These are phyloP conservation scores for Lagerstroemia speciosa DNA, from an alignment of 345 rosid genomes.

Conservation along the genomic window DNA sequence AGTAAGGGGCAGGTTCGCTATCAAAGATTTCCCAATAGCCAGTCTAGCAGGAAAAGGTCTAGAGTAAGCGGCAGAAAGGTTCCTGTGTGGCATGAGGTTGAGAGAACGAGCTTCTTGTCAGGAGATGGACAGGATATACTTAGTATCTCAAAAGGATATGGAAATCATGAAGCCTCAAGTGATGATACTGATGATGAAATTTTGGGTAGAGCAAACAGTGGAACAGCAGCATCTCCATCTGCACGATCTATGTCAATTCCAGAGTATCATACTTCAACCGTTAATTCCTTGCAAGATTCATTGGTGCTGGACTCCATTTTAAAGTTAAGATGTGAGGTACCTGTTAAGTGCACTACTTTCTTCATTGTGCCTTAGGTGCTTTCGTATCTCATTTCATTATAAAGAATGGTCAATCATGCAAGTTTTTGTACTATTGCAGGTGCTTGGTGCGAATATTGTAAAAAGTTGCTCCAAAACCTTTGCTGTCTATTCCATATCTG, in stretches of 20 bases:
- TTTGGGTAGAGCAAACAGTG: conserved; percentile 52
- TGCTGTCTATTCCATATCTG: conserved; percentile 92
- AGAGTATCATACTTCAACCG: conserved; percentile 28
- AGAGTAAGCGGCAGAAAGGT: conserved; percentile 33
- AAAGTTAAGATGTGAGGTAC: conserved; percentile 95
- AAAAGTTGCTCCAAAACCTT: conserved; percentile 77
- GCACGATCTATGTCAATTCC: conserved; percentile 31
- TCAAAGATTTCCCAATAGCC: conserved; percentile 35
- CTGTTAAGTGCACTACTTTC: conserved; percentile 11
- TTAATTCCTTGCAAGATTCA: conserved; percentile 40
- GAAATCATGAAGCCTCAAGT: conserved; percentile 42
- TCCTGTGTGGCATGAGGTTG: conserved; percentile 64
- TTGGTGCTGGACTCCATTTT: conserved; percentile 64
- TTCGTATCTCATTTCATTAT: neutral
- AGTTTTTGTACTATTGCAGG: conserved; percentile 42
- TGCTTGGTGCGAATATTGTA: conserved; percentile 94
- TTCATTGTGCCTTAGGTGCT: conserved; percentile 3
- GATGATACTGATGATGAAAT: conserved; percentile 67
- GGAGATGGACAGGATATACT: conserved; percentile 80
- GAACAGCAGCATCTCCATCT: conserved; percentile 68
- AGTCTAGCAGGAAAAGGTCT: conserved; percentile 63
- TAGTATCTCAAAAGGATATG: conserved; percentile 24
- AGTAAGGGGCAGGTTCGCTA: conserved; percentile 40
- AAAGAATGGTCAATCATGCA: neutral
- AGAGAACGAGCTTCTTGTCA: conserved; percentile 70